Percentiles rank a stretch among this genome's conserved stretches.
Conservation (phyloP, 2,329 filamentous ascomycete species). For the Cercospora sp. region DNA sequence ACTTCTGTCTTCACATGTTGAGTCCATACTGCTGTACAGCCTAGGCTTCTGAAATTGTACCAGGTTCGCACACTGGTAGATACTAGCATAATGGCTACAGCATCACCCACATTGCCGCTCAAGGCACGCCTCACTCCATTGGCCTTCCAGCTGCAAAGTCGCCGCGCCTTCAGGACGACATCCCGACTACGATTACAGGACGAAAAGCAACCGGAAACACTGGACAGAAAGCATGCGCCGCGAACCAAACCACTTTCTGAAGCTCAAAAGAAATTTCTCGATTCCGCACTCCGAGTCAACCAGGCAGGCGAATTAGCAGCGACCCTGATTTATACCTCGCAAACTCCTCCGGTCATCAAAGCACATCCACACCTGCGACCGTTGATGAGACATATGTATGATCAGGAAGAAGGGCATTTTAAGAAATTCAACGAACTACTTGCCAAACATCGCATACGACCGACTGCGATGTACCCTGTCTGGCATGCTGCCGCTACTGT, state of each 20-base stretch:
- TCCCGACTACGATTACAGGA: constrained; percentile 21
- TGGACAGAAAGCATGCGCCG: constrained; percentile 21
- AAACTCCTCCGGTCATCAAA: constrained; percentile 76
- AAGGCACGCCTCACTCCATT: constrained; percentile 32
- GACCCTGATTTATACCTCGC: constrained; percentile 87
- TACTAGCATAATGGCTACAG: constrained; percentile 6
- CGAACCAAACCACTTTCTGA: constrained; percentile 27
- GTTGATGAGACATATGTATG: constrained; percentile 97
- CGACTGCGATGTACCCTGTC: constrained; percentile 86
- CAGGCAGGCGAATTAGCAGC: constrained; percentile 97
- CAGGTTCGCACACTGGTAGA: not conserved
- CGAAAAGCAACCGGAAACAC: constrained; percentile 25
- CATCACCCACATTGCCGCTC: constrained; percentile 26
- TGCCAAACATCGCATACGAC: constrained; percentile 82
- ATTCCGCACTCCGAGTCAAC: constrained; percentile 86
- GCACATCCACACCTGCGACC: constrained; percentile 84
- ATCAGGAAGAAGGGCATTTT: constrained; percentile 89
- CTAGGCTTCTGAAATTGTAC: not conserved
- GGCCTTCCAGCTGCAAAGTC: constrained; percentile 35
- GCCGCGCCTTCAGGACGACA: constrained; percentile 27
- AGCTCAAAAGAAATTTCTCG: constrained; percentile 72
- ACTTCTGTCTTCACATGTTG: not conserved
- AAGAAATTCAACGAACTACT: constrained; percentile 80
- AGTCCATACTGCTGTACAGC: not conserved
- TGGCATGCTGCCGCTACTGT: constrained; percentile 80